Base-by-base conservation (phyloP, 345 rosid species). In the Pistacia vera region DNA sequence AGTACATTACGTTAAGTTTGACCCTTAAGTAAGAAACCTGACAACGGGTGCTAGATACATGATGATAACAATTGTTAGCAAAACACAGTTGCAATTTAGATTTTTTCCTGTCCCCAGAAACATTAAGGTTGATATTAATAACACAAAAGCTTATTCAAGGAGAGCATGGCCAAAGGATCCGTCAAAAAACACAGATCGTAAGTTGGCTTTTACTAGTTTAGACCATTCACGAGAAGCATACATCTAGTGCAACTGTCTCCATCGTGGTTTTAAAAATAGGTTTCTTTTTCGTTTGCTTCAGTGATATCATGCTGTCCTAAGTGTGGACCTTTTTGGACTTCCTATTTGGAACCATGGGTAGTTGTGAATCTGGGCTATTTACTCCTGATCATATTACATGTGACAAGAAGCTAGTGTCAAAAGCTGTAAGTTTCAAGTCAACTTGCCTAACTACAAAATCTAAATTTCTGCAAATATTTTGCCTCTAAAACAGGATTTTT, bases 371-470 rank as follows among this genome's bases (percentile, higher is more conserved):
- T 41, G 97, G 97, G 60, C 81, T 96, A 52, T 93, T 93, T 79
- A 88, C 95, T 75, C 92, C 97, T 0, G 86, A 92, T 58, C 93
- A 96, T 73, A 86, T 96, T n/a, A 84, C 90, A 17, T 90, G 97
- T 93, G n/a, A 28, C 98, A 96, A 82, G 97, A 90, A 81, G 97
- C 98, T 5, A 97, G 99, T n/a, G 94, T 89, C 54, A 83, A 86
- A 85, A n/a, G 99, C 97, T 44, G 98, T 96, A 86, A 87, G 95
- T 79, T 48, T 64, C 63, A 49, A 20, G 25, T 60, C 8, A 6
- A 41, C 46, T 41, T 41, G 46, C 4, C 4, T 60, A n/a, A n/a
- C n/a, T 11, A 8, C 38, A 22, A 16, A 17, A 25, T 72, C 25
- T 30, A 17, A 46, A 72, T 38, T 38, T 36, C 13, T 22, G 46